Conservation (phyloP, 2,329 filamentous ascomycete species). For the Pestalotiopsis sp. region DNA sequence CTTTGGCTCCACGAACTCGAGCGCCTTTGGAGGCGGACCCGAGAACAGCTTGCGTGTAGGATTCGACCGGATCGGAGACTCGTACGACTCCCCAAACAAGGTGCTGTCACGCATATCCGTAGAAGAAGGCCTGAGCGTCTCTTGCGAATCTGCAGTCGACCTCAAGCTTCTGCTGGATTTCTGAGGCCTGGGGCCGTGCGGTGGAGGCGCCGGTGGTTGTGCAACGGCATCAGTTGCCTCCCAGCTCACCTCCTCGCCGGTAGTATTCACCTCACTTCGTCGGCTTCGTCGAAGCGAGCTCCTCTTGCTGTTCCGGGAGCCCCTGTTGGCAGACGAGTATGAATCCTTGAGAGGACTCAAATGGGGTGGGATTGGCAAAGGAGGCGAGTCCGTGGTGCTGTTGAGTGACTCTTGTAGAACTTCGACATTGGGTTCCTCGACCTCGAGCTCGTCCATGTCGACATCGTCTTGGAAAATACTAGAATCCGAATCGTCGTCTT, state of each 20-base stretch:
- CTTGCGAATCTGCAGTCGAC: slow-evolving; percentile 18
- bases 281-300: slow-evolving; percentile 32
- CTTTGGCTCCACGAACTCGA: slow-evolving; percentile 17
- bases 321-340: slow-evolving; percentile 51
- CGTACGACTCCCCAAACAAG: slow-evolving; percentile 33
- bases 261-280: slow-evolving; percentile 46
- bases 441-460: slow-evolving; percentile 37
- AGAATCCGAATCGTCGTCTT: slow-evolving; percentile 32
- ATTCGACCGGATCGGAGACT: slow-evolving; percentile 30
- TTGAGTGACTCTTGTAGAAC: slow-evolving; percentile 32
- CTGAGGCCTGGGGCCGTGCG: slow-evolving; percentile 31
- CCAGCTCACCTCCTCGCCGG: slow-evolving; percentile 49
- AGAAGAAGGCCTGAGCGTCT: slow-evolving; percentile 12
- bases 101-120: slow-evolving; percentile 33
- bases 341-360: slow-evolving; percentile 56
- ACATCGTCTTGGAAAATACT: slow-evolving; percentile 43
- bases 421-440: slow-evolving; percentile 34
- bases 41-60: slow-evolving; percentile 33
- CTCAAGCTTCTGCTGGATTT: slow-evolving; percentile 30
- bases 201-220: slow-evolving; percentile 29
- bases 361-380: slow-evolving; percentile 49
- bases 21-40: slow-evolving; percentile 22
- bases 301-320: slow-evolving; percentile 30
- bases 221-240: slow-evolving; percentile 41
- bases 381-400: slow-evolving; percentile 41